Evolutionary conservation across 2,329 filamentous ascomycete genomes (phyloP), one percentile per base, ranked within the genome.

Genomic region (Pseudocercospora pini-densiflorae): DNA sequence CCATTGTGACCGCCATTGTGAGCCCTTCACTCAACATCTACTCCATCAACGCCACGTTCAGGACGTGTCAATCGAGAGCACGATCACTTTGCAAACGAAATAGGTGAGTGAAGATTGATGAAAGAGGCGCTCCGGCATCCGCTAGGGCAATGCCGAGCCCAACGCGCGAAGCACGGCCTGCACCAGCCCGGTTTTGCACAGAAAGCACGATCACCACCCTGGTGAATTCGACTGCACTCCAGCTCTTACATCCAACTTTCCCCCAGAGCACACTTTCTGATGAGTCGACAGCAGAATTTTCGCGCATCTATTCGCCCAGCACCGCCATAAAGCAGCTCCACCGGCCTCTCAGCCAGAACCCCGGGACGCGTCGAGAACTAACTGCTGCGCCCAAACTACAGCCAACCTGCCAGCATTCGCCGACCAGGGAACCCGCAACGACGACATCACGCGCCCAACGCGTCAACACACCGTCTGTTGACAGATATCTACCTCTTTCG

Each of bases 381-480:
- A 58, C 55, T 23, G 55, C 55, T 21, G 23, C 55, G 61, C 64
- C 51, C 51, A 55, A 33, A 33, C 51, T 54, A 54, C 51, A 14
- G 14, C 51, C 58, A 57, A 55, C n/a, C 31, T 58, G 61, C 31
- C 61, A 60, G 40, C 64, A 33, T 57, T 61, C n/a, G 55, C 61
- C 55, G 47, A 51, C 65, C 65, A 63, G 47, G 61, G 65, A 63
- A 55, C 36, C 61, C 61, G 14, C 57, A 67, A 67, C 65, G 55
- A 63, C 61, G 16, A 33, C 54, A 47, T 36, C 61, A 63, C 65
- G 61, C 65, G 61, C 49, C 61, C 61, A 27, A 67, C 65, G 61
- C 61, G 65, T 67, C 61, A 61, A 58, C 40, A 55, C 33, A 53
- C 29, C 55, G 4, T 43, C 31, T 58, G 55, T 58, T 58, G 55